Percentiles rank a stretch among this genome's conserved stretches.
Conservation (phyloP, 2,329 filamentous ascomycete species). For the Fusarium denticulatum region DNA sequence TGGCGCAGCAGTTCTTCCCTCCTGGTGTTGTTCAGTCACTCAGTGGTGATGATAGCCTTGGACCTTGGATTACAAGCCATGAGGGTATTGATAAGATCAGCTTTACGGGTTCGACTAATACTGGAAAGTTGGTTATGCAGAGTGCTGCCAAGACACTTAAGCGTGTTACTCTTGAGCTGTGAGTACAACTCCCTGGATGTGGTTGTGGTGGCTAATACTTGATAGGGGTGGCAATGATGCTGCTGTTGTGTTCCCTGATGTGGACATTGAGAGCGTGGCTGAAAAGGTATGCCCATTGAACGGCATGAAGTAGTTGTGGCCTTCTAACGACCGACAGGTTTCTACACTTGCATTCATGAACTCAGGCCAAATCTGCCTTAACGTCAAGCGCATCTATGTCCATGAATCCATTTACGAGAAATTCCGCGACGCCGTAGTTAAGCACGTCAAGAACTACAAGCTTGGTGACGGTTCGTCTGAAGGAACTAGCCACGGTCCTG, state of each 20-base stretch:
- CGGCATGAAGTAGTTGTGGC: no score
- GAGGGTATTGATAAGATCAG: conserved; percentile 69
- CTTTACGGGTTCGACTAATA: conserved; percentile 70
- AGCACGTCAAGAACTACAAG: conserved; percentile 52
- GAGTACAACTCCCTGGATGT: not conserved
- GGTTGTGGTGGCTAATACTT: conserved; percentile 24
- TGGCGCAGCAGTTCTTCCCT: conserved; percentile 67
- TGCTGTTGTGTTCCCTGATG: conserved; percentile 67
- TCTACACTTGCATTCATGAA: conserved; percentile 65
- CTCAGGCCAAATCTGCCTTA: conserved; percentile 54
- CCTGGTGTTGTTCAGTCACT: conserved; percentile 71
- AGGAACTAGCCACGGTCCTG: conserved; percentile 60
- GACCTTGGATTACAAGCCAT: conserved; percentile 67
- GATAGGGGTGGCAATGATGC: conserved; percentile 64
- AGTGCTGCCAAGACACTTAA: conserved; percentile 67
- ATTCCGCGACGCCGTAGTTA: conserved; percentile 57
- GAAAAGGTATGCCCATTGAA: conserved; percentile 47
- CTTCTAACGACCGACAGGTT: conserved; percentile 2
- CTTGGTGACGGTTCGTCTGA: conserved; percentile 56
- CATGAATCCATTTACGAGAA: conserved; percentile 67
- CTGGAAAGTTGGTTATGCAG: conserved; percentile 69
- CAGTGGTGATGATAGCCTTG: conserved; percentile 68
- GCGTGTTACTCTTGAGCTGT: conserved; percentile 68
- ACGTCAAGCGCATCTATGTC: conserved; percentile 68
- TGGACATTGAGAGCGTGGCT: conserved; percentile 56